Evolutionary conservation across 2,329 filamentous ascomycete genomes (phyloP).

Genomic region (Verticillium albo-atrum): DNA sequence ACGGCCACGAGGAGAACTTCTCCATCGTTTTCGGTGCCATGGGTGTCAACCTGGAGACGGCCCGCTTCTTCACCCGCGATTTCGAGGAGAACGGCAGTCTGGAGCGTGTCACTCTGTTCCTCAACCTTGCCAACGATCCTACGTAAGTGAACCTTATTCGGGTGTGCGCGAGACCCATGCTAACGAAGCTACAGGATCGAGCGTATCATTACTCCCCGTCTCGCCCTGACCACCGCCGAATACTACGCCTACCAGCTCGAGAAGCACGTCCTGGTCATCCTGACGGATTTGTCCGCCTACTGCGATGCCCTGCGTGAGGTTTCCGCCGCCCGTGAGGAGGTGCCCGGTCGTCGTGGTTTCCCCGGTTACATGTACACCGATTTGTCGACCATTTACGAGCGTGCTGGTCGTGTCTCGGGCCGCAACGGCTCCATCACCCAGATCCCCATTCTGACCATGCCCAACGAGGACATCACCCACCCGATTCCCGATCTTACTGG

Average conservation of each 20-base stretch:
- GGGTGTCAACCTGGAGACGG: constrained; percentile 99
- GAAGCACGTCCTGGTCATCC: constrained; percentile 98
- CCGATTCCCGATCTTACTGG: constrained; percentile 98
- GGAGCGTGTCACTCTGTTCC: constrained; percentile 94
- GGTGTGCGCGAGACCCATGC: neutral
- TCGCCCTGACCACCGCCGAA: constrained; percentile 95
- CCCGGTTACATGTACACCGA: constrained; percentile 99
- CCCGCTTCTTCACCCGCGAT: constrained; percentile 95
- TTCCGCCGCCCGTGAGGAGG: constrained; percentile 95
- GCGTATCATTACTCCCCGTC: constrained; percentile 98
- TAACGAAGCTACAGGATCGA: constrained; percentile 65
- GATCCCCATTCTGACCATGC: constrained; percentile 98
- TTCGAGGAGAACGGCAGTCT: constrained; percentile 99
- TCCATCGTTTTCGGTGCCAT: constrained; percentile 99
- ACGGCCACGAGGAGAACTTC: constrained; percentile 98
- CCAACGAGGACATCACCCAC: constrained; percentile 99
- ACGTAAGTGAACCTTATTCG: constrained; percentile 59
- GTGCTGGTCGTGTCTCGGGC: constrained; percentile 93
- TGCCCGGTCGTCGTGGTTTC: constrained; percentile 97
- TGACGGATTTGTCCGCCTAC: constrained; percentile 96
- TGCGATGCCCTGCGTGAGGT: constrained; percentile 99
- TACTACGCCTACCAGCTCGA: constrained; percentile 99
- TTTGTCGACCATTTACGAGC: constrained; percentile 99
- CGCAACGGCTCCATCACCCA: constrained; percentile 98
- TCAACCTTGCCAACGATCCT: constrained; percentile 98